Evolutionary conservation across 2,329 filamentous ascomycete genomes (phyloP), one percentile per base, ranked within the genome.

Genomic region (Kalaharituber pfeilii): DNA sequence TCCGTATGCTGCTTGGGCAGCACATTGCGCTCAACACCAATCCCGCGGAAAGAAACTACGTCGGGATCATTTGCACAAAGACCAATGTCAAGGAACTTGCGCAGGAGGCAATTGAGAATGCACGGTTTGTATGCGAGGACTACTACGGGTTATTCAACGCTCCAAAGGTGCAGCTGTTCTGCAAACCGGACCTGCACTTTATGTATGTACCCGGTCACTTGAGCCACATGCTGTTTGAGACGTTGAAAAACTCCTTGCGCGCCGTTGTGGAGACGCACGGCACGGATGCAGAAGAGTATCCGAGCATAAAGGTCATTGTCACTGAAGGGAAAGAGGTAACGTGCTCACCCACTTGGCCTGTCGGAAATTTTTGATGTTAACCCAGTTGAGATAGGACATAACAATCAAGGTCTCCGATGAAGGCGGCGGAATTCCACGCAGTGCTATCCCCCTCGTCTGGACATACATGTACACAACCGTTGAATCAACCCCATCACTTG

Each of bases 381-480:
- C 42, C 9, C 42, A n/a, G n/a, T 47, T 8, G 11, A 11, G 11
- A n/a, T 30, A 62, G 70, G 91, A 98, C 66, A 98, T 98, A 65
- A 98, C 91, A 4, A 95, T 98, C 73, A 98, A 98, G 71, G 84
- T 98, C 63, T 86, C 84, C 3, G 91, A 98, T 67, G 91, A 98
- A 70, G 91, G 91, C 56, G 91, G 91, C 60, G 91, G 91, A 58
- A 96, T 98, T 52, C 87, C 91, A 0, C 75, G 91, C 64, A 93
- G 84, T 64, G 79, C 86, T 52, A 96, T 98, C 60, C 91, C 91
- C 4, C 76, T 98, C 13, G 91, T 96, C n/a, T 98, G 91, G 91
- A 98, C 91, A 11, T 98, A 98, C 69, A 98, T 96, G 91, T 98
- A 98, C 69, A 98, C 91, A 30, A 98, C 91, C 1, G 91, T 98